Base-by-base conservation (phyloP, 2,329 filamentous ascomycete species). In the Fusarium bulbicola region DNA sequence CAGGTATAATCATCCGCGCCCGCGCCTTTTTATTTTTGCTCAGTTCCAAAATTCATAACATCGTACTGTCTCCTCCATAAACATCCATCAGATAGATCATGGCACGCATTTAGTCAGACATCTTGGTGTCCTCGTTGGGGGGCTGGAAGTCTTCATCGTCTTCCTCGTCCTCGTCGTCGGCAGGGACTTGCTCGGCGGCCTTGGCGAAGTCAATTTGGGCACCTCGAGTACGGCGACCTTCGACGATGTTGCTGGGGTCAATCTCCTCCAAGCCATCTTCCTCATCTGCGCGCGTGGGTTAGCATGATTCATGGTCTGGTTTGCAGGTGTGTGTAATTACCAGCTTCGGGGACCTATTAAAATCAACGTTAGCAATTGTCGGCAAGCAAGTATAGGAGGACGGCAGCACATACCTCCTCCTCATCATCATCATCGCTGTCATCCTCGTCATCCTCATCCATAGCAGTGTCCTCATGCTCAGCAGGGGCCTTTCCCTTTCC, bases 171-270 rank as follows among this genome's bases (percentile, higher is more conserved):
- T 95, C 93, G 13, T 93, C 91, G n/a, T 91, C 89, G 73, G 87
- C 89, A 52, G 89, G 90, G 77, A 93, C 89, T 83, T 97, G 91
- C 83, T 93, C 88, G 32, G 94, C 94, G 26, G 95, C 95, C 86
- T 97, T 95, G 79, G 93, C 92, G 84, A 94, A 98, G 87, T 98
- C 94, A 81, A 98, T 98, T 80, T 91, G 89, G 83, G 94, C 93
- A 80, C 95, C 95, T 80, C 95, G 95, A 73, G 95, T 98, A 83
- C 96, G 95, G 78, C 92, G 90, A 72, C 87, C 89, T 66, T 85
- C 82, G 80, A 98, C 91, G 82, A 98, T 97, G 88, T 98, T 98
- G 82, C 90, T 89, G 64, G 90, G 86, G 81, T 97, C 94, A 82
- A 99, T 98, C 84, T 95, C 95, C 81, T 97, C 93, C 87, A 97